Conservation (phyloP, 2,329 filamentous ascomycete genomes). For the Ophiocordyceps australis region DNA sequence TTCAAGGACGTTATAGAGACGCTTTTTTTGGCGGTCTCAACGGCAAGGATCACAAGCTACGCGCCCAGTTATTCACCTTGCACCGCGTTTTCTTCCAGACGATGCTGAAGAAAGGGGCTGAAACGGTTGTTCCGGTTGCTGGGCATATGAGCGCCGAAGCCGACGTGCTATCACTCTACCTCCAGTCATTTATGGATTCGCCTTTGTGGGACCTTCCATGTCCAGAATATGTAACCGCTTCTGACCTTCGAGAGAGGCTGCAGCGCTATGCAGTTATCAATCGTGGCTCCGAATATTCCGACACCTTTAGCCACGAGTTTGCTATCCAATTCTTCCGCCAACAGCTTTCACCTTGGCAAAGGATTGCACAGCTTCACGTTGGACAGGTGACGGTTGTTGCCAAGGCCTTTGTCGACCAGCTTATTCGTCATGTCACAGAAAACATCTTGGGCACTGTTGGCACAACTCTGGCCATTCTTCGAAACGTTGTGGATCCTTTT, state of each 20-base stretch:
- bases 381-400: constrained; percentile 8
- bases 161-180: no score
- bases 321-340: constrained; percentile 19
- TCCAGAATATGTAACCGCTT: constrained; percentile 7
- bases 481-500: constrained; percentile 6
- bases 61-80: constrained; percentile 12
- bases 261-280: constrained; percentile 14
- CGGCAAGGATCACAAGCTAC: constrained; percentile 7
- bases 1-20: constrained; percentile 12
- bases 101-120: constrained; percentile 9
- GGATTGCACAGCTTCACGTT: constrained; percentile 17
- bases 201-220: constrained; percentile 6
- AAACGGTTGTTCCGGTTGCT: no score
- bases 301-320: constrained; percentile 16
- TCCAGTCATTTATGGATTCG: constrained; percentile 8
- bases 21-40: constrained; percentile 16
- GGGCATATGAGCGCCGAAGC: no score
- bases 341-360: constrained; percentile 18
- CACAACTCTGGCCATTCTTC: constrained; percentile 8
- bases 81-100: constrained; percentile 11
- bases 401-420: constrained; percentile 17
- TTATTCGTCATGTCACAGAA: constrained; percentile 16
- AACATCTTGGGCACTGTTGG: no score
- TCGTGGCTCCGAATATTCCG: constrained; percentile 21
- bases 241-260: constrained; percentile 9